phyloP scores from a whole-genome alignment of 2,329 filamentous ascomycete species.

The Colletotrichum zoysiae region DNA sequence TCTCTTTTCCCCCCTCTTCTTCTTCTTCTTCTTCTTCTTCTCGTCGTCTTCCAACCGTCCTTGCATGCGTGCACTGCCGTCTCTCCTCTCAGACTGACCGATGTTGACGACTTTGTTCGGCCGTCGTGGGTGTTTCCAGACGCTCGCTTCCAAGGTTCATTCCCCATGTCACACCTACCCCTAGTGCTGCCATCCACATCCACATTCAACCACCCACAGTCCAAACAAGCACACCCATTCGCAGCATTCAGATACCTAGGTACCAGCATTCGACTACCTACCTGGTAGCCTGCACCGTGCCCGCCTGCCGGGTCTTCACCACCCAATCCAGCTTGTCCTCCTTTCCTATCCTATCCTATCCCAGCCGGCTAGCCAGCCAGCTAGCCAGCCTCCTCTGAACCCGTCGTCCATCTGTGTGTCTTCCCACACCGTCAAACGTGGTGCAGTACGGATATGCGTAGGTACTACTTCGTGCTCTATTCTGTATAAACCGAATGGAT shows the following conservation, averaged over 20 bases:
- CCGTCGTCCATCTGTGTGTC: slow-evolving; percentile 5
- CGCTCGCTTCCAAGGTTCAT: not conserved
- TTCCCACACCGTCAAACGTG: slow-evolving; percentile 9
- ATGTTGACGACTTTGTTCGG: not conserved
- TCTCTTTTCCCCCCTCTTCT: no score
- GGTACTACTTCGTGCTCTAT: not conserved
- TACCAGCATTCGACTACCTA: slow-evolving; percentile 19
- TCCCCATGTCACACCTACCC: not conserved
- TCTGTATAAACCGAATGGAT: not conserved
- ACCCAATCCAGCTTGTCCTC: slow-evolving; percentile 33
- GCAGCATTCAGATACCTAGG: not conserved
- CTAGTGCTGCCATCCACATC: slow-evolving; percentile 4
- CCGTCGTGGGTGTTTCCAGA: not conserved
- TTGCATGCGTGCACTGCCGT: not conserved
- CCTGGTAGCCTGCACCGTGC: slow-evolving; percentile 19
- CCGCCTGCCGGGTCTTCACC: slow-evolving; percentile 30
- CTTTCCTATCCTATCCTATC: slow-evolving; percentile 6
- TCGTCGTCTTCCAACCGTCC: not conserved
- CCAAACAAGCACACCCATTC: slow-evolving; percentile 13
- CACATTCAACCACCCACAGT: not conserved
- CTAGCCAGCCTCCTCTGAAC: not conserved
- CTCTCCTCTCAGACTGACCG: not conserved
- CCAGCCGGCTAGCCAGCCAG: no score
- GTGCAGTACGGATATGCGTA: not conserved
- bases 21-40: not conserved